Conservation (phyloP, 2,329 filamentous ascomycete species). For the Colletotrichum musae region DNA sequence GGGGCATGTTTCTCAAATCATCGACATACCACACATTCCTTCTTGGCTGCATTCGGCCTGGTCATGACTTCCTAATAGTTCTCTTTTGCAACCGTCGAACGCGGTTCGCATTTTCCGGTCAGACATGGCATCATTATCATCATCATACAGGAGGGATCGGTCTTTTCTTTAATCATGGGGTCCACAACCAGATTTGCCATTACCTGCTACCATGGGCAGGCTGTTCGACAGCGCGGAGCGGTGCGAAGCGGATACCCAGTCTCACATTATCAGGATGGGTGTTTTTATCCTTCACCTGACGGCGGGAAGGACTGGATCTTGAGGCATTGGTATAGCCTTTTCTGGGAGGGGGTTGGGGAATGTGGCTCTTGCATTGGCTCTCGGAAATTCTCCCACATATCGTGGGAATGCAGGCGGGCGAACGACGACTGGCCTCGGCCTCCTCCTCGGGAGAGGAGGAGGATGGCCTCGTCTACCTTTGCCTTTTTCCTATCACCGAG, state of each 20-base stretch:
- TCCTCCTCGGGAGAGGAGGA: background rate
- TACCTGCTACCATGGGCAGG: conserved; percentile 41
- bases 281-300: conserved; percentile 4
- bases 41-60: conserved; percentile 18
- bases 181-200: conserved; percentile 24
- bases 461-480: background rate
- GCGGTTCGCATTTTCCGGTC: conserved; percentile 15
- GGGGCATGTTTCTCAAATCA: conserved; percentile 5
- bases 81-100: conserved; percentile 2
- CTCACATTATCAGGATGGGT: conserved; percentile 15
- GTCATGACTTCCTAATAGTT: conserved; percentile 13
- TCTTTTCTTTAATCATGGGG: conserved; percentile 37
- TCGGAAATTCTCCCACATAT: conserved; percentile 15
- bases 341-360: background rate
- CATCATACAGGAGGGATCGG: conserved; percentile 20
- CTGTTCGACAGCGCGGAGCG: conserved; percentile 28
- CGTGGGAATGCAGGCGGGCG: conserved; percentile 19
- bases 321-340: conserved; percentile 8
- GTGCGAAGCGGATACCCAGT: conserved; percentile 33
- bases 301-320: conserved; percentile 18
- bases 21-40: conserved; percentile 5
- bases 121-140: conserved; percentile 21
- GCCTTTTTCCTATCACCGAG: background rate
- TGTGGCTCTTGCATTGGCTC: conserved; percentile 16
- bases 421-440: background rate